These are phyloP conservation scores for Cyclospora cayetanensis DNA, from an alignment of 169 alveolate genomes.

Conservation along the genomic window DNA sequence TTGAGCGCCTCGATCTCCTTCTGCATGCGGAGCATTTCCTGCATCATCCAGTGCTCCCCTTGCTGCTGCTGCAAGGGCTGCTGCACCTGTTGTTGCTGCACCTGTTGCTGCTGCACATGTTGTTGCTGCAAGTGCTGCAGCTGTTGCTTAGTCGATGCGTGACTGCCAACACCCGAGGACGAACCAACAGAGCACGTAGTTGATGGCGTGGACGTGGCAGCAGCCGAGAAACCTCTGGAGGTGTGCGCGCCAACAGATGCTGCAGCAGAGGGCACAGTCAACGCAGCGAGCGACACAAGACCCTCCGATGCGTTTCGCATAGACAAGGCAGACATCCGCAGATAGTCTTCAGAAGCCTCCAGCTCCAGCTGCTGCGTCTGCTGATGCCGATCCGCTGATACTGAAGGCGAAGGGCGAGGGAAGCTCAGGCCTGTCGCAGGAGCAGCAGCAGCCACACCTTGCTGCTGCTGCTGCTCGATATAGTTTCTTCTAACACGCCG, in stretches of 20 bases:
- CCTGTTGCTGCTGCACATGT: too few species aligned
- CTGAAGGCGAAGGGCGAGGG: too few species aligned
- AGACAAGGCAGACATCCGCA: neutral
- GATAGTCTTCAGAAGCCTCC: neutral
- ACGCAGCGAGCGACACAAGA: neutral
- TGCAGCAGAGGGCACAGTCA: neutral
- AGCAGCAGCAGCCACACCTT: neutral
- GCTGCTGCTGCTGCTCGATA: neutral
- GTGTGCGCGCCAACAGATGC: neutral
- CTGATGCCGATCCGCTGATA: neutral
- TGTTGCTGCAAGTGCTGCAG: too few species aligned
- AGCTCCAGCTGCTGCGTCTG: constrained; percentile 4
- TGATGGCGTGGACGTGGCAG: neutral
- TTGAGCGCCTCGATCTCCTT: neutral
- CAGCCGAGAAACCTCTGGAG: constrained; percentile 1
- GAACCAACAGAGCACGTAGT: neutral
- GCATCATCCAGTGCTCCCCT: neutral
- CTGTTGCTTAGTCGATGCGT: neutral
- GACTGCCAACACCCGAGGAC: neutral
- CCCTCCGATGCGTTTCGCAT: neutral
- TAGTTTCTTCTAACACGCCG: too few species aligned
- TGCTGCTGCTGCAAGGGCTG: neutral
- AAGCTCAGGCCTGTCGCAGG: neutral
- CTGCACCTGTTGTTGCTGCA: neutral
- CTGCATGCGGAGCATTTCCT: neutral